phyloP scores from a whole-genome alignment of 768 basidiomycete species.

The Termitomyces eurrhizus region DNA sequence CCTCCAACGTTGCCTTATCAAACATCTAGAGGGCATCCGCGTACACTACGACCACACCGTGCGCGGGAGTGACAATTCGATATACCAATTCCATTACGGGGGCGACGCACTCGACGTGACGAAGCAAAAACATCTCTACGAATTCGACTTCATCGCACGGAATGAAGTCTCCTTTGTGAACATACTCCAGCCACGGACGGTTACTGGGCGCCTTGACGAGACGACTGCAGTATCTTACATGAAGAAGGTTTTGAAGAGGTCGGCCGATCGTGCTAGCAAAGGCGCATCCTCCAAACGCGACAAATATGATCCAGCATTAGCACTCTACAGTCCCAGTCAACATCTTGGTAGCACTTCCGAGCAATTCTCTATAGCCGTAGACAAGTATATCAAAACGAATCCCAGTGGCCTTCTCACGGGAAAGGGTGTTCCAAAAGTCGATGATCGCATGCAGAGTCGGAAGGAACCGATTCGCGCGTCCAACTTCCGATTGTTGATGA shows the following conservation, averaged over 20 bases:
- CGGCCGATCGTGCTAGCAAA: slow-evolving; percentile 24
- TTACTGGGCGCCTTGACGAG: slow-evolving; percentile 58
- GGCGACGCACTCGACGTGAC: slow-evolving; percentile 97
- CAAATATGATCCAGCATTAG: slow-evolving; percentile 67
- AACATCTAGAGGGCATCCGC: slow-evolving; percentile 94
- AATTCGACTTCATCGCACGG: slow-evolving; percentile 90
- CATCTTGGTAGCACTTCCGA: slow-evolving; percentile 92
- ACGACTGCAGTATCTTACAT: slow-evolving; percentile 71
- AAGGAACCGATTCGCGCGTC: slow-evolving; percentile 43
- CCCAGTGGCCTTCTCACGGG: slow-evolving; percentile 43
- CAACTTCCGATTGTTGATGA: slow-evolving; percentile 80
- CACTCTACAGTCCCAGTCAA: slow-evolving; percentile 71
- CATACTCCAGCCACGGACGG: slow-evolving; percentile 57
- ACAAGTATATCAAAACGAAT: slow-evolving; percentile 75
- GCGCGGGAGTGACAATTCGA: slow-evolving; percentile 87
- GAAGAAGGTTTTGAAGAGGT: slow-evolving; percentile 86
- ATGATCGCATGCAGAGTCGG: slow-evolving; percentile 34
- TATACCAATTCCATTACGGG: slow-evolving; percentile 96
- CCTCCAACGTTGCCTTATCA: slow-evolving; percentile 96
- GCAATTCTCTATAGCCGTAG: slow-evolving; percentile 76
- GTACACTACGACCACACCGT: slow-evolving; percentile 99
- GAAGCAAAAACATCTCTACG: slow-evolving; percentile 90
- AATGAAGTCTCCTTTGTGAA: slow-evolving; percentile 80
- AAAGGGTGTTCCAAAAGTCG: slow-evolving; percentile 27
- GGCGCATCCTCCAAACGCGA: slow-evolving; percentile 37